Evolutionary conservation across 768 basidiomycete genomes (phyloP).

Genomic region (Lentinus brumalis): DNA sequence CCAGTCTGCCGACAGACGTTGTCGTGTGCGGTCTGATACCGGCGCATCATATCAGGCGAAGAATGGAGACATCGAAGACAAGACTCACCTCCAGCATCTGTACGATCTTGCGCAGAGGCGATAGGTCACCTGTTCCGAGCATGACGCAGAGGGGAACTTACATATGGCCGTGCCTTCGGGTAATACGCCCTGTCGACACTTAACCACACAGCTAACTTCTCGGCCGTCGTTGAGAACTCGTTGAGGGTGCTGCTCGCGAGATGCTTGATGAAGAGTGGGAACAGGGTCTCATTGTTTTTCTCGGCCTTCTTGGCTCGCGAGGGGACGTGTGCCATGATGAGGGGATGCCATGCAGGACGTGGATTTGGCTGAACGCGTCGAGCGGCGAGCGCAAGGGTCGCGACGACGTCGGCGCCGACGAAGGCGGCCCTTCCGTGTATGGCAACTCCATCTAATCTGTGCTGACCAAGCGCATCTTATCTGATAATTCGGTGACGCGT

Average conservation of each 20-base stretch:
- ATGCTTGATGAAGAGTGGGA: constrained; percentile 18
- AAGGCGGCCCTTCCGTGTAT: neutral
- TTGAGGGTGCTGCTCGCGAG: constrained; percentile 8
- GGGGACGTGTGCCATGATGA: neutral
- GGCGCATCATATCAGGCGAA: neutral
- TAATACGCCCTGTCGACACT: constrained; percentile 28
- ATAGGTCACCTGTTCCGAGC: neutral
- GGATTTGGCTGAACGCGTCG: neutral
- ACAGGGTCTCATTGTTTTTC: constrained; percentile 27
- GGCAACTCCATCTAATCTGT: constrained; percentile 4
- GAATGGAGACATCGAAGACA: neutral
- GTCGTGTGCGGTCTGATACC: constrained; percentile 18
- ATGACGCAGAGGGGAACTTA: neutral
- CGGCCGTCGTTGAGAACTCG: constrained; percentile 13
- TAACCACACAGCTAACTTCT: constrained; percentile 23
- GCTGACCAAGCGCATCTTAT: constrained; percentile 1
- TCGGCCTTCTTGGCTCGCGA: constrained; percentile 12
- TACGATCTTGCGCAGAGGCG: constrained; percentile 14
- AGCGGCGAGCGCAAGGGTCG: too few species aligned
- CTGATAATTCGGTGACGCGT: constrained; percentile 19
- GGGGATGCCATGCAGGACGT: neutral
- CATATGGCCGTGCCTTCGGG: constrained; percentile 26
- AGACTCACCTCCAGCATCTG: constrained; percentile 21
- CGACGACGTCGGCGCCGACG: neutral
- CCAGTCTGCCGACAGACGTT: constrained; percentile 14